Base-by-base conservation (phyloP, 495 filamentous ascomycete species). In the Daldinia vernicosa region DNA sequence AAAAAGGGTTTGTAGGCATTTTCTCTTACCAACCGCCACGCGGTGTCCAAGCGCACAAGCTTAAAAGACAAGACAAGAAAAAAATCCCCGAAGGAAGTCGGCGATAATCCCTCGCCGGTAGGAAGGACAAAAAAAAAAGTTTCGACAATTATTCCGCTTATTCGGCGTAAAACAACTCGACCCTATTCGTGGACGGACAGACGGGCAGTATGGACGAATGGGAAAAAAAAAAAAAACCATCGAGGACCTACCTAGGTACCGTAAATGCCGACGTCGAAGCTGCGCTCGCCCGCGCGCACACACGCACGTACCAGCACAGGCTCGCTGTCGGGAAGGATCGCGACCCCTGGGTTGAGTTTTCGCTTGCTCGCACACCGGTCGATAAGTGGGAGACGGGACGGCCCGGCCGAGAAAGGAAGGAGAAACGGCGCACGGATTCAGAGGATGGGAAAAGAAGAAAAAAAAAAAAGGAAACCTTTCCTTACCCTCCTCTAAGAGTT, bases 341-440 rank as follows among this genome's bases (percentile, higher is more conserved):
- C 52, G 27, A 66, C 57, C 70, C 70, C 56, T 69, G 70, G 60
- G 26, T 27, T 27, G 53, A 56, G 19, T 17, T 35, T 1, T 12
- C 26, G 28, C 28, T 56, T 56, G 6, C 14, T 64, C 33, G 55
- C 55, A 65, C 60, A 68, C 60, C 64, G 65, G 70, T 65, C 64
- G 50, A 58, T 22, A 47, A 47, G 27, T 60, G 56, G 22, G 15
- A 27, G 50, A 72, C 70, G 70, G 70, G 65, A 72, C 70, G 70
- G 70, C 35, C 70, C 70, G 70, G 57, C 70, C 70, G 61, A 73
- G 65, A 73, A 69, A 66, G 70, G 70, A 73, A 73, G 70, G 70
- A 73, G 70, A 55, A 53, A 28, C 43, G 24, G 14, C 50, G 12
- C 27, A 30, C 7, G 30, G 53, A 30, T 19, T 28, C 22, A 2